These are phyloP conservation scores for carrot (Daucus carota) DNA, from an alignment of 129 eudicot species.

Conservation along the genomic window DH1_v3.0 NC_030386.2:35176501-35177000, in stretches of 20 bases:
- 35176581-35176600: slow-evolving; percentile 77
- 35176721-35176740: neutral
- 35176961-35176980: too few species aligned
- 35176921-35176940: too few species aligned
- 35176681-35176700: neutral
- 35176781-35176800: neutral
- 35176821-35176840: neutral
- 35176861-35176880: neutral
- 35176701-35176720: neutral
- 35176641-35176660: neutral
- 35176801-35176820: neutral
- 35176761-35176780: neutral
- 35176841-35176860: neutral
- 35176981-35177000: too few species aligned
- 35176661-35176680: neutral
- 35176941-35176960: too few species aligned
- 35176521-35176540: slow-evolving; percentile 71
- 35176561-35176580: slow-evolving; percentile 71
- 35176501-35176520: slow-evolving; percentile 77
- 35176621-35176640: neutral
- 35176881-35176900: neutral
- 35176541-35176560: slow-evolving; percentile 62
- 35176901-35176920: neutral
- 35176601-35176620: slow-evolving; percentile 31
- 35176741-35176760: neutral